Conservation (phyloP, 1,284 basidiomycete species). For the Veloporphyrellus conicus region DNA sequence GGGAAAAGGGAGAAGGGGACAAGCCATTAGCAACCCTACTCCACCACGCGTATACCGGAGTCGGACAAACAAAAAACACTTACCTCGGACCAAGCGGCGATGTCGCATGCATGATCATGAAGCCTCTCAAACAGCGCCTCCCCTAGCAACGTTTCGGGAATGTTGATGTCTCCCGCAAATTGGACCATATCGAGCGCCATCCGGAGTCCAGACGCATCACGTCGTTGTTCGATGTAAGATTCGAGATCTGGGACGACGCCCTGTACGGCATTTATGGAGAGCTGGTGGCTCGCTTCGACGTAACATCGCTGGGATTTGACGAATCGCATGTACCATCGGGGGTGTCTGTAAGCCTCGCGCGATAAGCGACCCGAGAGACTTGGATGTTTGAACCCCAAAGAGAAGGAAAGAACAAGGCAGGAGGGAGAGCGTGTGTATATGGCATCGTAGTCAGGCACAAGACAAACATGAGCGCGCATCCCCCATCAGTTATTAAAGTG, state of each 20-base stretch:
- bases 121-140: slow-evolving; percentile 21
- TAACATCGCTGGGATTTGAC: slow-evolving; percentile 34
- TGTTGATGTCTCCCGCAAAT: slow-evolving; percentile 44
- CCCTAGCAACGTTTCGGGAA: slow-evolving; percentile 35
- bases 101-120: slow-evolving; percentile 26
- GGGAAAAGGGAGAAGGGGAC: background rate
- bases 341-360: slow-evolving; percentile 22
- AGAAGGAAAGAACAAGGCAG: background rate
- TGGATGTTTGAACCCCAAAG: background rate
- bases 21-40: background rate
- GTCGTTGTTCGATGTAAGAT: slow-evolving; percentile 43
- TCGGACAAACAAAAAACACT: background rate
- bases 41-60: background rate
- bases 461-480: too few species aligned
- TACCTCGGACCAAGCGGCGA: slow-evolving; percentile 33
- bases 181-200: slow-evolving; percentile 54
- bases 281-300: slow-evolving; percentile 15
- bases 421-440: too few species aligned
- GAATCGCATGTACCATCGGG: slow-evolving; percentile 34
- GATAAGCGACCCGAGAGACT: slow-evolving; percentile 29
- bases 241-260: slow-evolving; percentile 40
- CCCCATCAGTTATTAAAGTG: slow-evolving; percentile 1
- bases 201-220: slow-evolving; percentile 46
- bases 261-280: slow-evolving; percentile 4
- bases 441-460: background rate